phyloP scores from a whole-genome alignment of 495 filamentous ascomycete genomes.

The Penicillium taxi region DNA sequence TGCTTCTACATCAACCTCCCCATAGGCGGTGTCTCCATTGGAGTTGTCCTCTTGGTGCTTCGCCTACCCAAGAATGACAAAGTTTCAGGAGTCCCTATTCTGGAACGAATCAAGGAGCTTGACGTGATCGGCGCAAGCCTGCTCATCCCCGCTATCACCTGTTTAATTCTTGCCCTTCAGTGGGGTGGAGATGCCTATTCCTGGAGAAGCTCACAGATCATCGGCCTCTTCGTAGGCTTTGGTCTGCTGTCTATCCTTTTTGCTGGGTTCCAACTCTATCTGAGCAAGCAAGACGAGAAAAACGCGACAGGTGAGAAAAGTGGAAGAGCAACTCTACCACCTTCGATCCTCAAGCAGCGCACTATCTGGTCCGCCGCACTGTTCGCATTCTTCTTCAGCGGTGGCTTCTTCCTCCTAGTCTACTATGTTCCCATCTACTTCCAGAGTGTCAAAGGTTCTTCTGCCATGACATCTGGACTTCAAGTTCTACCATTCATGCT shows the following conservation, averaged over 20 bases:
- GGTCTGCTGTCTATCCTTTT: slow-evolving; percentile 29
- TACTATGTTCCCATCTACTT: slow-evolving; percentile 42
- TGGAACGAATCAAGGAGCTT: slow-evolving; percentile 22
- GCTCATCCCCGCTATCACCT: slow-evolving; percentile 31
- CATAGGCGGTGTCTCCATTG: slow-evolving; percentile 50
- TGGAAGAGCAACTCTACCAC: slow-evolving; percentile 28
- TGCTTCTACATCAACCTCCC: slow-evolving; percentile 77
- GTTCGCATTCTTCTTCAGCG: slow-evolving; percentile 47
- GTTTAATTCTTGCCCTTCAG: slow-evolving; percentile 35
- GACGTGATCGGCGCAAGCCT: slow-evolving; percentile 29
- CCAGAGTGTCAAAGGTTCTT: slow-evolving; percentile 52
- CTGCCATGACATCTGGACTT: slow-evolving; percentile 55
- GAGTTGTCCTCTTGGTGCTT: slow-evolving; percentile 47
- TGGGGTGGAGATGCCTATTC: slow-evolving; percentile 34
- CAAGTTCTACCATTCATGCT: slow-evolving; percentile 31
- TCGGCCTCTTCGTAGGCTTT: slow-evolving; percentile 29
- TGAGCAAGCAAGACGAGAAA: slow-evolving; percentile 18
- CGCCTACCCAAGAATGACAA: slow-evolving; percentile 21
- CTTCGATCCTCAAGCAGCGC: slow-evolving; percentile 36
- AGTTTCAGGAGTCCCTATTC: slow-evolving; percentile 6
- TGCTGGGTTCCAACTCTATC: slow-evolving; percentile 14
- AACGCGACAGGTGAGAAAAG: too few relatives aligned
- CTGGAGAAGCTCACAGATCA: slow-evolving; percentile 28
- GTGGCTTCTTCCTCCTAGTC: slow-evolving; percentile 30
- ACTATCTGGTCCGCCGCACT: slow-evolving; percentile 41